Percentiles rank a stretch among this genome's conserved stretches.
Conservation (phyloP, 768 basidiomycete species). For the Agaricus subrufescens region DNA sequence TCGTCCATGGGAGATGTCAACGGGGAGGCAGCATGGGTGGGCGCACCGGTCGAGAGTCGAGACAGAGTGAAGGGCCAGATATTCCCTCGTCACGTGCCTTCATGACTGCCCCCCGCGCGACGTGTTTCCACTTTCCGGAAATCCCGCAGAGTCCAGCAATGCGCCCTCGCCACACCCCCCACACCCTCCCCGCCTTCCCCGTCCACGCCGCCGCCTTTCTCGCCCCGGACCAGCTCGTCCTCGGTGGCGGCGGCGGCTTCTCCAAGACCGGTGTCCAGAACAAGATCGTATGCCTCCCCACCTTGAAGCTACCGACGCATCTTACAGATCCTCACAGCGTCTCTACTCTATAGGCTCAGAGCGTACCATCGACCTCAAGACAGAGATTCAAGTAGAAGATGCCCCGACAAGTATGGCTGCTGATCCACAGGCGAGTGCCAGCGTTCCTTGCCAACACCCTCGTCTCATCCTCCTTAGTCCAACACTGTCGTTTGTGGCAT, state of each 20-base stretch:
- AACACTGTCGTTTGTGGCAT: conserved; percentile 77
- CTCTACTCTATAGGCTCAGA: conserved; percentile 58
- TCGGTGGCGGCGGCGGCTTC: conserved; percentile 90
- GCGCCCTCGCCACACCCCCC: conserved; percentile 75
- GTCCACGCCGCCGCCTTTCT: conserved; percentile 85
- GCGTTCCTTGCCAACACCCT: not conserved
- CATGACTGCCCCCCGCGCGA: conserved; percentile 6
- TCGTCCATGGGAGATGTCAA: conserved; percentile 22
- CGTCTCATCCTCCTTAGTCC: conserved; percentile 22
- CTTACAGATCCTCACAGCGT: conserved; percentile 39
- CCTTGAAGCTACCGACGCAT: not conserved
- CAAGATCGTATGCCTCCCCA: conserved; percentile 62
- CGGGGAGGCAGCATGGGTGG: not conserved
- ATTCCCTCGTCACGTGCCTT: not conserved
- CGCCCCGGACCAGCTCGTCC: conserved; percentile 61
- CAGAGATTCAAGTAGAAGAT: conserved; percentile 84
- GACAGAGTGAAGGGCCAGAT: no score
- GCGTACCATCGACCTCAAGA: conserved; percentile 47
- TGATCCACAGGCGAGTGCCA: conserved; percentile 45
- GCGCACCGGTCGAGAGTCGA: not conserved
- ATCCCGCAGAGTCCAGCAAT: conserved; percentile 34
- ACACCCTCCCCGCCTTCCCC: conserved; percentile 79
- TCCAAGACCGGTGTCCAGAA: conserved; percentile 90
- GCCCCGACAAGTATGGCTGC: conserved; percentile 95
- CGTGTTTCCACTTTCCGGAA: not conserved